A percentile compares a stretch with the other conserved stretches of the same genome.
Conservation (phyloP, 257 asterid genomes). For the Avicennia marina region DNA sequence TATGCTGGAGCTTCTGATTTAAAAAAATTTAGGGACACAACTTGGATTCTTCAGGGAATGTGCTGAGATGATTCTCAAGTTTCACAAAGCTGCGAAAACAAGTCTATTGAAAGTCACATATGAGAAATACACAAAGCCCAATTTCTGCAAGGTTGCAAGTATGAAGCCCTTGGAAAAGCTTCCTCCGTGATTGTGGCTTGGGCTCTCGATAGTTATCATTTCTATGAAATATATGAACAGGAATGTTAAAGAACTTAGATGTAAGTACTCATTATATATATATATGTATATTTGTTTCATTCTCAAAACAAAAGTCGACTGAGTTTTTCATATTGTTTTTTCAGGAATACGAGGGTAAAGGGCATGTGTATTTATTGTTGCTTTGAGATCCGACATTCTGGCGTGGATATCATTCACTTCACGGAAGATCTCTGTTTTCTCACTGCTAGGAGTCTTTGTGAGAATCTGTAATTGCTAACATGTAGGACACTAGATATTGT, state of each 20-base stretch:
- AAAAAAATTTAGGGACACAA: conserved; percentile 7
- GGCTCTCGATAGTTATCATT: background rate
- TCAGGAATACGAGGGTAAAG: conserved; percentile 10
- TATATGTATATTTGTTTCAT: background rate
- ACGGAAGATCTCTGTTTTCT: background rate
- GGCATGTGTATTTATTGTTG: background rate
- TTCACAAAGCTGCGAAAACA: conserved; percentile 75
- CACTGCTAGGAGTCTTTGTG: background rate
- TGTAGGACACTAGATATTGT: background rate
- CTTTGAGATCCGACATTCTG: background rate
- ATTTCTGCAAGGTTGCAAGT: conserved; percentile 48
- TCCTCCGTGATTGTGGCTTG: conserved; percentile 30
- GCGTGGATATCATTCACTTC: background rate
- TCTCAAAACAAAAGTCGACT: background rate
- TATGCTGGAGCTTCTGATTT: background rate
- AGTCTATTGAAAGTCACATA: conserved; percentile 47
- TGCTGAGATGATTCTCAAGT: conserved; percentile 74
- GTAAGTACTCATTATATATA: background rate
- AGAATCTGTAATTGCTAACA: background rate
- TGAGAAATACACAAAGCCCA: conserved; percentile 57
- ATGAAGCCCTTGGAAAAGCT: conserved; percentile 51
- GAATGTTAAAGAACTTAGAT: background rate
- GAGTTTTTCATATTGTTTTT: background rate
- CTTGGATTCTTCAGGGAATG: conserved; percentile 45
- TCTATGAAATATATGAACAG: background rate